Evolutionary conservation across 805 yeast genomes (phyloP), one percentile per base, ranked within the genome.

Genomic region (Wickerhamiella kurtzmanii): DNA sequence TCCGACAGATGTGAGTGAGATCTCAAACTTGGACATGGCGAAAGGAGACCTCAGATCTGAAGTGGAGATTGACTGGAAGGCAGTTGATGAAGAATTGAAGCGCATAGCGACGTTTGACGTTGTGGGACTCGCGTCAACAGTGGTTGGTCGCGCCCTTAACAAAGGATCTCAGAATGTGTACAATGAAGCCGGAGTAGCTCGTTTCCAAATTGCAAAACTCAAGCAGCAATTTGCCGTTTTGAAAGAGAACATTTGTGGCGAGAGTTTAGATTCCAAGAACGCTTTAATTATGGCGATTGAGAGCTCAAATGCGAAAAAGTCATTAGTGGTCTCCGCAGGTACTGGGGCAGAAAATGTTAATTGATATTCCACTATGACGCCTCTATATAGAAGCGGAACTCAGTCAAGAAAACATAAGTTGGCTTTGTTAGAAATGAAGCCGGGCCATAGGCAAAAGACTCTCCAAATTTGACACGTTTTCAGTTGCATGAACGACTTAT

Each of bases 101-200:
- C 47, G 41, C 36, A 50, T 57, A 22, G 44, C 16, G 17, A 35
- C 46, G 22, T 50, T 57, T 28, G 60, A 57, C 44, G 50, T 57
- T 16, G 43, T 57, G 18, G 58, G 50, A 32, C 47, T 57, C 43
- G 58, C 58, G 13, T 40, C 45, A 8, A 45, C 44, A 25, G 46
- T 57, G 2, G 53, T 53, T 4, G 39, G 42, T 19, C 50, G 52
- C 40, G 54, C 59, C 15, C 50, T 46, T 21, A 41, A 32, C 20
- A 48, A 48, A 46, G 60, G 60, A 22, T 49, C 60, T 32, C 55
- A 57, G 43, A 54, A 57, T 46, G 53, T 56, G 8, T 57, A 51
- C 47, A 57, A 57, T 38, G 57, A 56, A 47, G 59, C 60, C 15
- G 60, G 60, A 9, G 43, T 52, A 15, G 58, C 52, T 20, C 50